Conservation (phyloP, 331 rosid species). For the Phaseolus coccineus region DNA sequence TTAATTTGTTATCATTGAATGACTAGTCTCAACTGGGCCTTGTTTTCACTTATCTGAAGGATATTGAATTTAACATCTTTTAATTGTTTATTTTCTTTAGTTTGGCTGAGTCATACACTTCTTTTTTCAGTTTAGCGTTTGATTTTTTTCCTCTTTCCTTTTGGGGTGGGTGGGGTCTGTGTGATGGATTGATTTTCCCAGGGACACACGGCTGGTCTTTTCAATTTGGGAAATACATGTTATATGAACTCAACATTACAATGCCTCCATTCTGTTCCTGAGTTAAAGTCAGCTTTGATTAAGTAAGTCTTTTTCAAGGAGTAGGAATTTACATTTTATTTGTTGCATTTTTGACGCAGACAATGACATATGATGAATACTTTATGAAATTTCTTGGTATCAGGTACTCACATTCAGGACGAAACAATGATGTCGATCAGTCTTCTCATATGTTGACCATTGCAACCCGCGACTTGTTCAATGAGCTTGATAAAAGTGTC, state of each 20-base stretch:
- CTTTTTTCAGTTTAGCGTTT: constrained; percentile 26
- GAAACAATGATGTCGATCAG: constrained; percentile 88
- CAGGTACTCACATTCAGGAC: constrained; percentile 82
- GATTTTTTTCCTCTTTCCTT: not conserved
- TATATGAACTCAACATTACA: constrained; percentile 98
- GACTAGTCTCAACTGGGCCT: constrained; percentile 20
- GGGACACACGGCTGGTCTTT: constrained; percentile 97
- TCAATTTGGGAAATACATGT: constrained; percentile 96
- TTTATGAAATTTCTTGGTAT: constrained; percentile 42
- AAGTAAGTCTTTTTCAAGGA: constrained; percentile 59
- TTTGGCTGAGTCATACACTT: not conserved
- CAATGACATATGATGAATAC: constrained; percentile 27
- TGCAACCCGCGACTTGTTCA: constrained; percentile 90
- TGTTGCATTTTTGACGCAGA: constrained; percentile 37
- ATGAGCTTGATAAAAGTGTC: constrained; percentile 87
- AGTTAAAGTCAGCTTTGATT: constrained; percentile 90
- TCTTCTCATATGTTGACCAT: constrained; percentile 89
- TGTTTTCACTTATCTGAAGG: constrained; percentile 5
- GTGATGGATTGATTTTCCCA: constrained; percentile 46
- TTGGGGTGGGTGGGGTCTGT: constrained; percentile 7
- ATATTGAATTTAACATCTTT: constrained; percentile 2
- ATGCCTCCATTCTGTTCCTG: constrained; percentile 98
- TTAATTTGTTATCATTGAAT: constrained; percentile 26
- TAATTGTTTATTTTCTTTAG: constrained; percentile 28
- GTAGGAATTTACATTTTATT: constrained; percentile 32